Base-by-base conservation (phyloP, 1,284 basidiomycete species). In the Tremellales sp. region DNA sequence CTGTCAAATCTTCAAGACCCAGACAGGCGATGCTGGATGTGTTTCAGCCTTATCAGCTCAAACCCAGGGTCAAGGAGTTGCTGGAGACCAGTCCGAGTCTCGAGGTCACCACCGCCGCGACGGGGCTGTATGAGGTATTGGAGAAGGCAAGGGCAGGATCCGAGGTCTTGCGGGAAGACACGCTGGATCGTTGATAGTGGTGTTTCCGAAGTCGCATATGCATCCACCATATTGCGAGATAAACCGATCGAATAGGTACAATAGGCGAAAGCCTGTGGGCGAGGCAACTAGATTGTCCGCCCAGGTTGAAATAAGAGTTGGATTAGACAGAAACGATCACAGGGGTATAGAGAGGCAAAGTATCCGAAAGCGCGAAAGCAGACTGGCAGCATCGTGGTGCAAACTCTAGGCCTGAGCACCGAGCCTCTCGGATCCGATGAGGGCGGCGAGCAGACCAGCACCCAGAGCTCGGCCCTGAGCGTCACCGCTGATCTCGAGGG, bases 41-140 rank as follows among this genome's bases (percentile, higher is more conserved):
- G 7, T 59, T 73, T n/a, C 60, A 66, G 41, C 68, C 67, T 12
- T 71, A 69, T 52, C 62, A 67, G 40, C 57, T 70, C 33, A 60
- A 58, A 36, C 17, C 56, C 13, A 43, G 68, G 4, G 29, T 71
- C n/a, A 49, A 53, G 27, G 64, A 65, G 3, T 45, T 71, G 19
- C 54, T 51, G 5, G 65, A 70, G 24, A 44, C 24, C 4, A 53
- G 50, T 23, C 47, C 53, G 10, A 58, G 52, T 49, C 33, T 67
- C 21, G 58, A 64, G 12, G 66, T 68, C 2, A 52, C 53, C 19
- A 53, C 59, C 25, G 49, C 51, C n/a, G 58, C 65, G 0, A 51
- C 53, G 13, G 45, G 45, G 2, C 40, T 72, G 11, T 52, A 66
- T 35, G 61, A 67, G 7, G 50, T 69, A 5, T 40, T 72, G 25